These are phyloP conservation scores for Ophiostoma sp. DNA, from an alignment of 2,329 filamentous ascomycete species.

Conservation along the genomic window DNA sequence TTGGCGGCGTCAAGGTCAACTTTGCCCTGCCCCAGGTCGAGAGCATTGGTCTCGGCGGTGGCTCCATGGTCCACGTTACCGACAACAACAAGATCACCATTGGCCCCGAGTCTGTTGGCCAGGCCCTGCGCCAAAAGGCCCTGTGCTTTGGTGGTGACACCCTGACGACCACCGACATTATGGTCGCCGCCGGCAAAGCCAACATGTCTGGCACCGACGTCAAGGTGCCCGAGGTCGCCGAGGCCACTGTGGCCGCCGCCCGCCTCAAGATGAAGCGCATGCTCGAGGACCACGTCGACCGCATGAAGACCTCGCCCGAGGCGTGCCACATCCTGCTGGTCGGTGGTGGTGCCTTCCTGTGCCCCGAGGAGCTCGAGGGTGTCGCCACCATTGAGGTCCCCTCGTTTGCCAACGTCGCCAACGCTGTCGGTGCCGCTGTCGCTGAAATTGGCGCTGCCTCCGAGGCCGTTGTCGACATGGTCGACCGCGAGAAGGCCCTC, in stretches of 20 bases:
- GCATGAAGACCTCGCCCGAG: constrained; percentile 62
- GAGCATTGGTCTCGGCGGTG: constrained; percentile 60
- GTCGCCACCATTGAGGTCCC: constrained; percentile 59
- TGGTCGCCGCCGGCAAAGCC: constrained; percentile 35
- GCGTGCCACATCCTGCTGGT: constrained; percentile 62
- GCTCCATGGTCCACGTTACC: constrained; percentile 51
- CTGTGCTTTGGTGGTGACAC: constrained; percentile 57
- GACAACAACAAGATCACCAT: constrained; percentile 45
- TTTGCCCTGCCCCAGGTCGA: constrained; percentile 59
- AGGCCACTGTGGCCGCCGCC: constrained; percentile 40
- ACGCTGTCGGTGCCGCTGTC: constrained; percentile 65
- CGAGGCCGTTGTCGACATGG: constrained; percentile 48
- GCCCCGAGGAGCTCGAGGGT: constrained; percentile 54
- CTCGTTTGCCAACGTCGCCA: constrained; percentile 59
- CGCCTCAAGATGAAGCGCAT: constrained; percentile 47
- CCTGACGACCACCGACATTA: constrained; percentile 61
- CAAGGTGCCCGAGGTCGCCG: constrained; percentile 28
- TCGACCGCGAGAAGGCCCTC: constrained; percentile 42
- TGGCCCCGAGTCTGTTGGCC: constrained; percentile 35
- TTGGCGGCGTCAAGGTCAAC: constrained; percentile 64
- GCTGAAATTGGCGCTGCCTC: constrained; percentile 57
- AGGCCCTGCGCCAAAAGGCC: constrained; percentile 53
- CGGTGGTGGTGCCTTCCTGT: constrained; percentile 62
- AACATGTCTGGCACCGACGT: constrained; percentile 34
- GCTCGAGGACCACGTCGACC: constrained; percentile 58